These are phyloP conservation scores for Peniophora sp. DNA, from an alignment of 1,284 basidiomycete species.

Conservation along the genomic window DNA sequence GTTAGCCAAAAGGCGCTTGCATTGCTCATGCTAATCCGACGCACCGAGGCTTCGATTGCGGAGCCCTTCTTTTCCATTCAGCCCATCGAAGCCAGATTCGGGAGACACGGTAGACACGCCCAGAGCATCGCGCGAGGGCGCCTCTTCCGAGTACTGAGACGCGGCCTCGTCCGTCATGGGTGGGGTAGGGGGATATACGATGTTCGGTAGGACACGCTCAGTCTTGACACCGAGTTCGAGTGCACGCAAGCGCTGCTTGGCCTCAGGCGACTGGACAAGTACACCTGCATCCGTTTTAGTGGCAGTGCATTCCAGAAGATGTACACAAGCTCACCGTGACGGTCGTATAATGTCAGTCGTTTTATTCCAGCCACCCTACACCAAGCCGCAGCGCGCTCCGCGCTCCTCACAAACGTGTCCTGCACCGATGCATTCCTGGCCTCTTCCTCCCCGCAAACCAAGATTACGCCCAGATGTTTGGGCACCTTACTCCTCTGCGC, in stretches of 20 bases:
- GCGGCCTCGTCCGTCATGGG: conserved; percentile 62
- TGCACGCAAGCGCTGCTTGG: conserved; percentile 22
- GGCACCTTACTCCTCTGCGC: conserved; percentile 48
- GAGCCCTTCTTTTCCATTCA: neutral
- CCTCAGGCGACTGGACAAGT: conserved; percentile 22
- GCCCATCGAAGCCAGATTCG: conserved; percentile 2
- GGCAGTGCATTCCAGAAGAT: neutral
- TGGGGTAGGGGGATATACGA: conserved; percentile 63
- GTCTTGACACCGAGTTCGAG: conserved; percentile 28
- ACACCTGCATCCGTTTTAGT: no score
- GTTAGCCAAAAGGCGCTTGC: neutral
- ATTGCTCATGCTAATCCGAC: neutral
- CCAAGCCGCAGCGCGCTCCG: conserved; percentile 49
- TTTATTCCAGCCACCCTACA: conserved; percentile 50
- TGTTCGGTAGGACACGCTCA: conserved; percentile 37
- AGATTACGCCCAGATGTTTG: conserved; percentile 54
- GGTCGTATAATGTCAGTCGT: conserved; percentile 62
- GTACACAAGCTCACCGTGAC: conserved; percentile 42
- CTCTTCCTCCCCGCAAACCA: conserved; percentile 33
- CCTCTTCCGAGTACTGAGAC: conserved; percentile 40
- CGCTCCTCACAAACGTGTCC: conserved; percentile 39
- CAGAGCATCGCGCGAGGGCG: conserved; percentile 19
- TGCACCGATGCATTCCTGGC: conserved; percentile 20
- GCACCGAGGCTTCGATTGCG: neutral
- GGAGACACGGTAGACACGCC: conserved; percentile 30